Conservation (phyloP, 2,329 filamentous ascomycete genomes). For the Ascochyta viciae-villosae region DNA sequence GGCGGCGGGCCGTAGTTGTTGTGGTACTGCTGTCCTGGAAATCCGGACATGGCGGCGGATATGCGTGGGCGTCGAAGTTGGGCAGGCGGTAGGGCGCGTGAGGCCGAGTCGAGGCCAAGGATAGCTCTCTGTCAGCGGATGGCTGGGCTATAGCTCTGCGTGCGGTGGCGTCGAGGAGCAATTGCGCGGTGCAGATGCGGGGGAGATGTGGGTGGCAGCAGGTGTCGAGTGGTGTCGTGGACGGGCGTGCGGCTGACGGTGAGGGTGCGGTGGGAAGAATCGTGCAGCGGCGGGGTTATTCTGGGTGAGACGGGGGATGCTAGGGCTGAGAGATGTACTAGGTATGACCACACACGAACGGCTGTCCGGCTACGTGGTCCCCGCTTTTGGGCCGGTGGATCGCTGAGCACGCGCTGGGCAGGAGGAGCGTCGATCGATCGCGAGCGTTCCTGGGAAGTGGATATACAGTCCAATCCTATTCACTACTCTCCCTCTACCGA, state of each 20-base stretch:
- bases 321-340: constrained; percentile 21
- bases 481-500: neutral
- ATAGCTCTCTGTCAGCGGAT: constrained; percentile 7
- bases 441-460: constrained; percentile 1
- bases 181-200: constrained; percentile 10
- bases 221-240: neutral
- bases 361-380: constrained; percentile 13
- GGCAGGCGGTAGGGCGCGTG: constrained; percentile 5
- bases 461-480: neutral
- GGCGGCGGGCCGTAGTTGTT: constrained; percentile 46
- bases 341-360: constrained; percentile 17
- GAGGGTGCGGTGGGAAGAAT: constrained; percentile 13
- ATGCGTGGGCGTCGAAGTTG: constrained; percentile 5
- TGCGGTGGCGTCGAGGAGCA: neutral
- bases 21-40: constrained; percentile 52
- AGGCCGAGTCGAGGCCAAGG: constrained; percentile 2
- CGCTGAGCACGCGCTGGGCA: constrained; percentile 14
- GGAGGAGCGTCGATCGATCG: constrained; percentile 17
- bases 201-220: constrained; percentile 3
- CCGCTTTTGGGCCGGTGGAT: constrained; percentile 7
- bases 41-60: constrained; percentile 46
- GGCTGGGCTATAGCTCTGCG: neutral
- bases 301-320: constrained; percentile 12
- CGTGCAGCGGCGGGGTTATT: constrained; percentile 19
- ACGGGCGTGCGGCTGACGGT: constrained; percentile 31